Conservation (phyloP, 306 rosid genomes). For the Ammopiptanthus mongolicus region DNA sequence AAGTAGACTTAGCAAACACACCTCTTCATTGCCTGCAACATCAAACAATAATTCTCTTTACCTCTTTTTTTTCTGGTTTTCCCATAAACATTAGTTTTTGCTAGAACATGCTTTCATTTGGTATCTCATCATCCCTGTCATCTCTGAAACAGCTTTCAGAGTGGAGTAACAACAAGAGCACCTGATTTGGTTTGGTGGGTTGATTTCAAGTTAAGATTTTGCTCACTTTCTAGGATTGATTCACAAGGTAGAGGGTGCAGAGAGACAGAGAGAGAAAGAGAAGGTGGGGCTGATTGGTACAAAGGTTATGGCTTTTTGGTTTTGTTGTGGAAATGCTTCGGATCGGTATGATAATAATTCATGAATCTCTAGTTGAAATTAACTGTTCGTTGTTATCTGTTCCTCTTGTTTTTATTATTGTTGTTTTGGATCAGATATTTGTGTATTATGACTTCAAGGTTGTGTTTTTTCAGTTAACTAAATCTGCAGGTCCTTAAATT, state of each 20-base stretch:
- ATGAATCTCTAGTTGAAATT: background rate
- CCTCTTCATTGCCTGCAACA: background rate
- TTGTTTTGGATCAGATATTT: background rate
- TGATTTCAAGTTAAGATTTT: conserved; percentile 23
- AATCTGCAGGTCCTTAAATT: too few relatives aligned
- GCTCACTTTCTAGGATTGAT: conserved; percentile 12
- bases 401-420: background rate
- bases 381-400: background rate
- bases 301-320: conserved; percentile 49
- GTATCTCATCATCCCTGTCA: conserved; percentile 18
- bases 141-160: background rate
- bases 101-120: background rate
- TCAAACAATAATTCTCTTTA: too few relatives aligned
- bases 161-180: background rate
- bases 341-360: conserved; percentile 50
- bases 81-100: conserved; percentile 5
- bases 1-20: too few relatives aligned
- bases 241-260: background rate
- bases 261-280: background rate
- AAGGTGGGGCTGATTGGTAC: conserved; percentile 25
- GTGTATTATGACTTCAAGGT: background rate
- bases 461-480: too few relatives aligned
- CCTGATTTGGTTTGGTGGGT: conserved; percentile 24
- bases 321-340: conserved; percentile 49
- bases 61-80: background rate